Evolutionary conservation across 345 rosid species (phyloP), one percentile per base, ranked within the genome.

Genomic region (Carallia brachiata): DNA sequence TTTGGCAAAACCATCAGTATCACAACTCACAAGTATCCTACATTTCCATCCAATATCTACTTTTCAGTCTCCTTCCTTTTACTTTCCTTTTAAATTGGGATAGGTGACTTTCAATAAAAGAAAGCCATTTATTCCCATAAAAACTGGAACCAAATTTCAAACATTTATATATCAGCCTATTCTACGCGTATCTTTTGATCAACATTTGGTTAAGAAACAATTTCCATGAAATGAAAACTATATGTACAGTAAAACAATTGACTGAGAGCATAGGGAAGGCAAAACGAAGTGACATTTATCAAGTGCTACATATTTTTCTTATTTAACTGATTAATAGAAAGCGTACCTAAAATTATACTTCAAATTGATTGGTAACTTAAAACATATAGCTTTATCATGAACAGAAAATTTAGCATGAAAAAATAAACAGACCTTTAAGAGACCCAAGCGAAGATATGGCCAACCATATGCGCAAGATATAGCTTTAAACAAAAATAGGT

Each of bases 391-490:
- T 18, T 17, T 10, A 48, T 65, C 12, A 23, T 37, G 37, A 52
- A 47, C 19, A 13, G 13, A 47, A 30, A 19, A 32, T 48, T 32
- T 3, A 18, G 32, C n/a, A 2, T 4, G 32, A 34, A 58, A 27
- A 28, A 57, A 27, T 63, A 58, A 67, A 4, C 48, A 72, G 81
- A 91, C 98, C 97, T 89, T 93, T 50, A 93, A 61, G 52, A 93
- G 58, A 75, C 97, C 97, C 39, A 93, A 88, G 62, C 85, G 71
- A 72, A 91, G 69, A 77, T 91, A 93, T 19, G 89, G 84, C 93
- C 89, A 88, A 52, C 97, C 96, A 73, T 91, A 88, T n/a, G 91
- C 94, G 73, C 70, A 73, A 74, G 72, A 86, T n/a, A 93, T 89
- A 71, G 94, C 90, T 83, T 81, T 84, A 53, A 91, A 68, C 60